Percentiles rank a stretch among this genome's conserved stretches.
These are phyloP conservation scores for Hemerocallis citrina DNA, from an alignment of 106 monocot genomes.

Conservation along the genomic window DNA sequence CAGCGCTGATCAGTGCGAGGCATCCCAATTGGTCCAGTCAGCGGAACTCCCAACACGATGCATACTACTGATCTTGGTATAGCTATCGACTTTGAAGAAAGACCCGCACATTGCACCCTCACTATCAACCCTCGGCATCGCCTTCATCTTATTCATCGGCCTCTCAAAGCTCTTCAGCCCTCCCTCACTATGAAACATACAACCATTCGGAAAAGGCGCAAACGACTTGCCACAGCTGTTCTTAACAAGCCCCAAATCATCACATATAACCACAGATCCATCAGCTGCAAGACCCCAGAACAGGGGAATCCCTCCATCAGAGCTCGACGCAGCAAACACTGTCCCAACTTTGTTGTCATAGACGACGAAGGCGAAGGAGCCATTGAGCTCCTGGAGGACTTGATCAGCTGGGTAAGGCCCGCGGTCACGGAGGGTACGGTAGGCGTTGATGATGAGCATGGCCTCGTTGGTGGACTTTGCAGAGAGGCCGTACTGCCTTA, in stretches of 20 bases:
- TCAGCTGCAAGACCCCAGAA: slow-evolving; percentile 86
- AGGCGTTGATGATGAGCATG: slow-evolving; percentile 83
- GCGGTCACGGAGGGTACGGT: slow-evolving; percentile 90
- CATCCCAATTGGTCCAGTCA: slow-evolving; percentile 74
- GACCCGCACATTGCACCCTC: slow-evolving; percentile 94
- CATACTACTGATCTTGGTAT: slow-evolving; percentile 71
- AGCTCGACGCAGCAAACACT: slow-evolving; percentile 76
- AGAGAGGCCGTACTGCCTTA: slow-evolving; percentile 78
- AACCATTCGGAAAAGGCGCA: slow-evolving; percentile 90
- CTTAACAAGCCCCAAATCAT: slow-evolving; percentile 58
- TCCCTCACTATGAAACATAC: slow-evolving; percentile 94
- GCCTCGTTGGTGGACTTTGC: slow-evolving; percentile 60
- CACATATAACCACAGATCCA: slow-evolving; percentile 79
- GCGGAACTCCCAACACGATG: slow-evolving; percentile 80
- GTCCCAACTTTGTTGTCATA: slow-evolving; percentile 56
- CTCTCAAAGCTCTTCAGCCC: slow-evolving; percentile 97
- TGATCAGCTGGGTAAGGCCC: slow-evolving; percentile 96
- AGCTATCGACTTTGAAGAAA: slow-evolving; percentile 82
- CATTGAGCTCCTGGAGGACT: slow-evolving; percentile 76
- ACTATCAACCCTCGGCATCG: slow-evolving; percentile 97
- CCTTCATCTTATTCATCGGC: slow-evolving; percentile 93
- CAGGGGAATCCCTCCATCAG: slow-evolving; percentile 49
- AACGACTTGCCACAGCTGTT: slow-evolving; percentile 85
- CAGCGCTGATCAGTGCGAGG: slow-evolving; percentile 6
- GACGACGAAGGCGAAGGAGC: slow-evolving; percentile 76